These are phyloP conservation scores for Zygosaccharomyces sapae DNA, from an alignment of 1,139 yeast genomes.

Conservation along the genomic window DNA sequence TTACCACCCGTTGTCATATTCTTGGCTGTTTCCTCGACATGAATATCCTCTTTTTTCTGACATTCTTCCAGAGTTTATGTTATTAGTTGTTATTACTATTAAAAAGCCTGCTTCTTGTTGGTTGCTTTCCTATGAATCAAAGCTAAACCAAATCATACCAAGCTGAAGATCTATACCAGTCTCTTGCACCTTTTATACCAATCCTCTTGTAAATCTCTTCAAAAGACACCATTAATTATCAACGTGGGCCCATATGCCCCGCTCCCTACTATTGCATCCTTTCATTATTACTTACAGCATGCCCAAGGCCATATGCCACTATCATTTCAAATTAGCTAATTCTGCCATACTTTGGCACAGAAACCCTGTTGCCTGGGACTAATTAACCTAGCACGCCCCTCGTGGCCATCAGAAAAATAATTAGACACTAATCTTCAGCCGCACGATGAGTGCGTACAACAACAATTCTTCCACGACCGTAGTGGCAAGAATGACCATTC, in stretches of 20 bases:
- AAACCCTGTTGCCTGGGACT: neutral
- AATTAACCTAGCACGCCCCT: neutral
- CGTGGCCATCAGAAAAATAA: neutral
- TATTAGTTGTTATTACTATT: neutral
- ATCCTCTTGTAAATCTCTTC: neutral
- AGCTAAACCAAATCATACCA: neutral
- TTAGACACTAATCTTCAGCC: neutral
- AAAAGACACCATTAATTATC: neutral
- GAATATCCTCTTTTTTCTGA: constrained; percentile 11
- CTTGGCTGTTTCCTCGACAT: constrained; percentile 11
- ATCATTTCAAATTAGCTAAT: too few relatives aligned
- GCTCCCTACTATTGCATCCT: neutral
- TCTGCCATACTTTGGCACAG: too few relatives aligned
- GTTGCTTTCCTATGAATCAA: neutral
- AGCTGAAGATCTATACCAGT: neutral
- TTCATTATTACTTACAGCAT: neutral
- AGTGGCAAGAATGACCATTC: neutral
- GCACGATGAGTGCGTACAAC: neutral
- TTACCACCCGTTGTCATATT: constrained; percentile 67
- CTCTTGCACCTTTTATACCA: neutral
- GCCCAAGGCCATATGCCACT: too few relatives aligned
- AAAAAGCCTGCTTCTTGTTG: neutral
- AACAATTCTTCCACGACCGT: neutral
- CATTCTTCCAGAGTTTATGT: neutral
- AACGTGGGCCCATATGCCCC: neutral